A percentile compares a stretch with the other conserved stretches of the same genome.
Evolutionary conservation across 805 yeast species (phyloP).

Genomic region (Metschnikowia cerradonensis): DNA sequence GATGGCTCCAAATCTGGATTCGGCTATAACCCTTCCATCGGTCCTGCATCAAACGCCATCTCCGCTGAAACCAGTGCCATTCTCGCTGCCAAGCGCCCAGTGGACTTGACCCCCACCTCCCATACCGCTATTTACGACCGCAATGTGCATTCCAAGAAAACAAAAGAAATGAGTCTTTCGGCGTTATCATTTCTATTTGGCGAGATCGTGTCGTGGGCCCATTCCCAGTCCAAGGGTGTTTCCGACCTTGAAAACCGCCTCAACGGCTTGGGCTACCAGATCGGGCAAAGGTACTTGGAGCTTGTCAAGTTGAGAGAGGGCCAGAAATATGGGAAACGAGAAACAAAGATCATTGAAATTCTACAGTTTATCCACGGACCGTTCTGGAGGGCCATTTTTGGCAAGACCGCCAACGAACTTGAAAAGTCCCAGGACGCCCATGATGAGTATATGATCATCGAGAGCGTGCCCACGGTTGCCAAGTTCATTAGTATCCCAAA

Average conservation of each 20-base stretch:
- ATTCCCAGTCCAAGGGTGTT: constrained; percentile 58
- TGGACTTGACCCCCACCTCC: constrained; percentile 32
- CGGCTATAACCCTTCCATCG: constrained; percentile 43
- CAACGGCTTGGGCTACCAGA: constrained; percentile 70
- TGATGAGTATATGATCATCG: constrained; percentile 74
- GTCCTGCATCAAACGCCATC: constrained; percentile 38
- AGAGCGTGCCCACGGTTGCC: constrained; percentile 67
- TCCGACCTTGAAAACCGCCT: constrained; percentile 55
- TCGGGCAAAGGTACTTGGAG: constrained; percentile 71
- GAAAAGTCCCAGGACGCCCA: constrained; percentile 70
- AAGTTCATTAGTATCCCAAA: constrained; percentile 72
- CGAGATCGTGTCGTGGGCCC: constrained; percentile 66
- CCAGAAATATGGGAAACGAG: constrained; percentile 56
- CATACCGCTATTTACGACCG: constrained; percentile 59
- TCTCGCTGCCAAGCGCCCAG: constrained; percentile 29
- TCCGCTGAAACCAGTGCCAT: constrained; percentile 35
- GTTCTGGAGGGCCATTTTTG: constrained; percentile 73
- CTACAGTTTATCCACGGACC: constrained; percentile 68
- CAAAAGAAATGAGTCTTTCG: constrained; percentile 63
- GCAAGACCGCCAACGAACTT: constrained; percentile 66
- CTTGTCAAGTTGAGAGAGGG: constrained; percentile 68
- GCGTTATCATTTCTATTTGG: constrained; percentile 66
- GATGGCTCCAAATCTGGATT: constrained; percentile 26
- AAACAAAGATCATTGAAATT: constrained; percentile 59
- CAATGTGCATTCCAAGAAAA: constrained; percentile 56